These are phyloP conservation scores for Drosera capensis DNA, from an alignment of 148 eudicot species.

Conservation along the genomic window DNA sequence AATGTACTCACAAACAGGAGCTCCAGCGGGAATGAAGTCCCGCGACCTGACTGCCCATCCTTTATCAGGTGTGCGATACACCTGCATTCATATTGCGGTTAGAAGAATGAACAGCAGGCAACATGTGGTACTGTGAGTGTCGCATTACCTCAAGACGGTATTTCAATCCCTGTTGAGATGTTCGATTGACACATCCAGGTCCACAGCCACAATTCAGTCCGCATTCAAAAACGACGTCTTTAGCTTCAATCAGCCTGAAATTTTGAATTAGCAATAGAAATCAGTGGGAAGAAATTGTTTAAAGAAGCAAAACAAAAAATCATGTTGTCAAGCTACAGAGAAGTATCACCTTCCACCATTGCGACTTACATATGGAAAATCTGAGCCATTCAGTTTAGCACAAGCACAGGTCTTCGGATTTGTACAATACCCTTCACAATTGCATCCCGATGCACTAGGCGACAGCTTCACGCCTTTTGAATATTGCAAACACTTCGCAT, in stretches of 20 bases:
- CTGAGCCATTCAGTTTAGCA: constrained; percentile 30
- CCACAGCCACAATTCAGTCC: constrained; percentile 38
- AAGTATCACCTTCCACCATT: constrained; percentile 32
- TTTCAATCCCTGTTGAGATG: constrained; percentile 26
- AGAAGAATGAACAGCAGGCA: background rate
- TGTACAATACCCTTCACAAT: constrained; percentile 21
- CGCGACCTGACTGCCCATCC: constrained; percentile 93
- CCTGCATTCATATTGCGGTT: constrained; percentile 8
- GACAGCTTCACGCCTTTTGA: constrained; percentile 17
- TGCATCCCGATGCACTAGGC: constrained; percentile 18
- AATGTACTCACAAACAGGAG: constrained; percentile 58
- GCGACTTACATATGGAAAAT: constrained; percentile 26
- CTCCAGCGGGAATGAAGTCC: constrained; percentile 71
- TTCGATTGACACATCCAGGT: constrained; percentile 24
- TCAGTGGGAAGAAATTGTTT: background rate
- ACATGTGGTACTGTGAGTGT: background rate
- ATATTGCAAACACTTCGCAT: constrained; percentile 14
- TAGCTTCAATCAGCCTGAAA: constrained; percentile 17
- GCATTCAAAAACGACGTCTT: constrained; percentile 36
- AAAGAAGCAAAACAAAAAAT: background rate
- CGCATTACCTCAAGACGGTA: constrained; percentile 28
- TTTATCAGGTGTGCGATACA: constrained; percentile 41
- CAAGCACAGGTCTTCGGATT: constrained; percentile 28
- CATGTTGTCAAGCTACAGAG: background rate
- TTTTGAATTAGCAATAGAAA: background rate